Evolutionary conservation across 148 eudicot genomes (phyloP).

Genomic region (Chenopodium album): DNA sequence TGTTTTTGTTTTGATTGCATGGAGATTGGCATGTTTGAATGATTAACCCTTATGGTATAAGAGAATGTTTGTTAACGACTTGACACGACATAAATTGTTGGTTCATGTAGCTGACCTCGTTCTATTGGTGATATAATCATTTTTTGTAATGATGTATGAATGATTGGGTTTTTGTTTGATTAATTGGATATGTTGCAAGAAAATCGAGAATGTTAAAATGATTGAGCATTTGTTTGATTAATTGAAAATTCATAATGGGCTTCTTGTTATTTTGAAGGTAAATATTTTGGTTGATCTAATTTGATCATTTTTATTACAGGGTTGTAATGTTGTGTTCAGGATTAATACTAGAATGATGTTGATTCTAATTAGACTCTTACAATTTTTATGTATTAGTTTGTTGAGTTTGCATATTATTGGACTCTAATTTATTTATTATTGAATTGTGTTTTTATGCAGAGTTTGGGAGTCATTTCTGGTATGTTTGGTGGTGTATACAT

Average conservation of each 20-base stretch:
- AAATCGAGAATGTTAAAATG: neutral
- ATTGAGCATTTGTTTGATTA: too few relatives aligned
- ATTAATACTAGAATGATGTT: neutral
- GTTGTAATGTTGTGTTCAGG: neutral
- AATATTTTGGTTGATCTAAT: neutral
- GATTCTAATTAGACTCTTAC: neutral
- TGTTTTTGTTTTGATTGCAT: neutral
- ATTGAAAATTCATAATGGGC: neutral
- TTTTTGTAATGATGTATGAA: neutral
- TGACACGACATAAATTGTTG: neutral
- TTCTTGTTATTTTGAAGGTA: neutral
- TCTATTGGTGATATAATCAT: neutral
- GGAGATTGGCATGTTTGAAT: neutral
- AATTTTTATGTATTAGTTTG: too few relatives aligned
- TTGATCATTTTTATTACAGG: neutral
- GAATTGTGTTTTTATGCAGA: conserved; percentile 32
- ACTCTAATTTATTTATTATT: too few relatives aligned
- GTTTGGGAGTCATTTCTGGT: conserved; percentile 49
- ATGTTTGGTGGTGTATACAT: conserved; percentile 55
- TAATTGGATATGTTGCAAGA: neutral
- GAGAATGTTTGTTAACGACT: neutral
- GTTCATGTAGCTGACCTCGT: neutral
- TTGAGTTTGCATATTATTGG: too few relatives aligned
- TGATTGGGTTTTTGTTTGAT: neutral
- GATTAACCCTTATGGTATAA: neutral